These are phyloP conservation scores for Coelastrella sp. DNA, from an alignment of 139 green algal species.

Conservation along the genomic window DNA sequence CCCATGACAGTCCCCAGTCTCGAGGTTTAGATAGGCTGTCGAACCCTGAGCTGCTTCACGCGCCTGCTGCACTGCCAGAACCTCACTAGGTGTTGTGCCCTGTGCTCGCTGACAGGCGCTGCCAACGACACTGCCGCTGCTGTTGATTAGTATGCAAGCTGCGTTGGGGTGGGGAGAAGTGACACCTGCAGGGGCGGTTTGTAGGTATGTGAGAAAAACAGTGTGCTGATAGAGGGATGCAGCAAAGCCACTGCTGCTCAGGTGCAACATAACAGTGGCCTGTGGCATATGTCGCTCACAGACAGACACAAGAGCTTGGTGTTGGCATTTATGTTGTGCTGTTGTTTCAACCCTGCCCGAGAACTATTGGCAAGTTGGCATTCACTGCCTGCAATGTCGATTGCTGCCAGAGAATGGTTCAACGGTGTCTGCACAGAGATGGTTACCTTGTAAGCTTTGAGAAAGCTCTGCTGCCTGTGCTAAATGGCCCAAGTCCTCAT, in stretches of 20 bases:
- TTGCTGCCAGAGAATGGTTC: neutral
- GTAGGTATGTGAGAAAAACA: too few species aligned
- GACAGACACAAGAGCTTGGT: too few species aligned
- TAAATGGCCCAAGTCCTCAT: neutral
- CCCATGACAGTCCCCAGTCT: conserved; percentile 91
- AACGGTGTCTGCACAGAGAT: neutral
- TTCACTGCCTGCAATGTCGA: too few species aligned
- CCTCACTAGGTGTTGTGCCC: conserved; percentile 79
- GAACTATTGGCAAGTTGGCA: too few species aligned
- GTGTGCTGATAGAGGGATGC: neutral
- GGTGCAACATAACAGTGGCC: too few species aligned
- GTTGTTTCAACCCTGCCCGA: too few species aligned
- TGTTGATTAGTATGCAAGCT: conserved; percentile 77
- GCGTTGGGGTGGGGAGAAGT: conserved; percentile 87
- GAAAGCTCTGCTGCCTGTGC: conserved; percentile 23
- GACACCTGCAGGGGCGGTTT: conserved; percentile 47
- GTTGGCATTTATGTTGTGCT: too few species aligned
- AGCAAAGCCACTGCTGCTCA: neutral
- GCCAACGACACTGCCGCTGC: conserved; percentile 56
- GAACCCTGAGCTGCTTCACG: conserved; percentile 51
- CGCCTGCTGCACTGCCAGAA: conserved; percentile 62
- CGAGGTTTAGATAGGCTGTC: conserved; percentile 96
- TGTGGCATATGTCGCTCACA: too few species aligned
- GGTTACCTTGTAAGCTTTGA: conserved; percentile 30
- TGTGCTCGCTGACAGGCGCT: conserved; percentile 77